phyloP scores from a whole-genome alignment of 768 basidiomycete genomes.

The Suillus variegatus region DNA sequence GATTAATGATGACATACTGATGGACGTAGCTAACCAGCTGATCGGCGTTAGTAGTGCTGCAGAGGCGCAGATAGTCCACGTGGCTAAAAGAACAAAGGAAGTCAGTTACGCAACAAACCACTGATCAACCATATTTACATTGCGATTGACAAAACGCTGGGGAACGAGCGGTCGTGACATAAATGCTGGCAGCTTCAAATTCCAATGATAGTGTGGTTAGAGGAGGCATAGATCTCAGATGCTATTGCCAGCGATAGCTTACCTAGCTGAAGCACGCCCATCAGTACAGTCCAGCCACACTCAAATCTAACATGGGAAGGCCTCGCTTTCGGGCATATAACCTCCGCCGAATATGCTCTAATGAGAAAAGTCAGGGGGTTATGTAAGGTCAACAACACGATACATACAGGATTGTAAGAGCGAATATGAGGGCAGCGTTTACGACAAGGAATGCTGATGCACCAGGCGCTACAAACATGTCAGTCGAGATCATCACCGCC shows the following conservation, averaged over 20 bases:
- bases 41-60: conserved; percentile 46
- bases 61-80: conserved; percentile 49
- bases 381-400: neutral
- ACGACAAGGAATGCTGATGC: conserved; percentile 51
- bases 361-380: neutral
- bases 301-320: conserved; percentile 51
- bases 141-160: conserved; percentile 35
- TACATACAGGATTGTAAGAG: conserved; percentile 34
- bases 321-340: conserved; percentile 36
- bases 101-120: neutral
- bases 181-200: conserved; percentile 48
- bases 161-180: conserved; percentile 45
- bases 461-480: conserved; percentile 39
- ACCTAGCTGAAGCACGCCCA: conserved; percentile 56
- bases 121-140: conserved; percentile 29
- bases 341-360: conserved; percentile 37
- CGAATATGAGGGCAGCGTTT: conserved; percentile 40
- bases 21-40: conserved; percentile 49
- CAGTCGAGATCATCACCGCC: conserved; percentile 1
- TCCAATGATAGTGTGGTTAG: conserved; percentile 4
- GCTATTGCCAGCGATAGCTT: conserved; percentile 15
- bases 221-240: neutral
- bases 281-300: conserved; percentile 53
- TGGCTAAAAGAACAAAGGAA: conserved; percentile 24
- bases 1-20: conserved; percentile 37